phyloP scores from a whole-genome alignment of 345 rosid species.

The Populus pruinosa region DNA sequence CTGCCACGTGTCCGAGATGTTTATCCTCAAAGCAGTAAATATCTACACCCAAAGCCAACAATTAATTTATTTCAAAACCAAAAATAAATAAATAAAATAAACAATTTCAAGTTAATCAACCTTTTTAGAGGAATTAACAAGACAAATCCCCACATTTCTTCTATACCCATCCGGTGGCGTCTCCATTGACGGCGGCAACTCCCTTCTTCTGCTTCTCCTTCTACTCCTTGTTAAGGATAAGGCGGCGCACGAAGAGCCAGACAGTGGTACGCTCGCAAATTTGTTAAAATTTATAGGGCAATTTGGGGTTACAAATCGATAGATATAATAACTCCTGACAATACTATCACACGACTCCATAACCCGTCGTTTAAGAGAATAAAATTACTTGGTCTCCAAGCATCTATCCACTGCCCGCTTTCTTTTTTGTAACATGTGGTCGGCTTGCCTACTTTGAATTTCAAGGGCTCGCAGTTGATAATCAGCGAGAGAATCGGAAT shows the following conservation, averaged over 20 bases:
- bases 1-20: slow-evolving; percentile 22
- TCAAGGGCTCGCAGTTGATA: slow-evolving; percentile 30
- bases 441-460: slow-evolving; percentile 27
- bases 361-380: slow-evolving; percentile 19
- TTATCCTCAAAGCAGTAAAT: slow-evolving; percentile 22
- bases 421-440: slow-evolving; percentile 2
- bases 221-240: not conserved
- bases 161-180: slow-evolving; percentile 27
- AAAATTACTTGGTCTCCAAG: not conserved
- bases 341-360: slow-evolving; percentile 39
- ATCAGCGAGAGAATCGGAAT: slow-evolving; percentile 37
- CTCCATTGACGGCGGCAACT: slow-evolving; percentile 10
- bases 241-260: not conserved
- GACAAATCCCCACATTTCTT: slow-evolving; percentile 29
- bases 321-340: slow-evolving; percentile 24
- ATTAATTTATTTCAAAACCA: not conserved
- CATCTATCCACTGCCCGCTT: not conserved
- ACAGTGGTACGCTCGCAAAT: slow-evolving; percentile 31
- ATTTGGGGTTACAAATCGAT: slow-evolving; percentile 16
- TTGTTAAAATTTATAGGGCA: slow-evolving; percentile 18
- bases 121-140: slow-evolving; percentile 14
- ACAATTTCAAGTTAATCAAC: not conserved
- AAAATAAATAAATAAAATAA: not conserved
- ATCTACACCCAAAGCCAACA: slow-evolving; percentile 9
- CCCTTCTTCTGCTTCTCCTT: not conserved